Conservation (phyloP, 768 basidiomycete genomes). For the Mycena pura region DNA sequence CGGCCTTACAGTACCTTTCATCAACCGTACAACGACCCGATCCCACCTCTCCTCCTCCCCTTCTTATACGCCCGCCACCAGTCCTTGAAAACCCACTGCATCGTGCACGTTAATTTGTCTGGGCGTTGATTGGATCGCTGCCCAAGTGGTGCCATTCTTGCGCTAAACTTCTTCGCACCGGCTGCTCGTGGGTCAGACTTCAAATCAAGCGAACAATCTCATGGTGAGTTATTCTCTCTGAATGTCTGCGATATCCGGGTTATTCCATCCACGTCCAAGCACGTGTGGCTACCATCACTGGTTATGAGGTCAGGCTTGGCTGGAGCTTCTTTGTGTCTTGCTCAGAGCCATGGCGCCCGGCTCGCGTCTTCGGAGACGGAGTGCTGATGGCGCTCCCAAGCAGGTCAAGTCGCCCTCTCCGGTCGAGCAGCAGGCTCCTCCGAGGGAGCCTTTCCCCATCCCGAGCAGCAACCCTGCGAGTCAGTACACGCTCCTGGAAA, state of each 20-base stretch:
- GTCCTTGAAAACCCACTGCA: no score
- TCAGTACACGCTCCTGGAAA: slow-evolving; percentile 92
- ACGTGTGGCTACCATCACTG: slow-evolving; percentile 21
- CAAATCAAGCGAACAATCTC: neutral
- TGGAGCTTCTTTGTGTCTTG: slow-evolving; percentile 27
- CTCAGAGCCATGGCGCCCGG: slow-evolving; percentile 49
- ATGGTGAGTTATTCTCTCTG: slow-evolving; percentile 13
- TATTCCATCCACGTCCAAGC: neutral
- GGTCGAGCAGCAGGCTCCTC: slow-evolving; percentile 48
- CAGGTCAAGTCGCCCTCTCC: slow-evolving; percentile 60
- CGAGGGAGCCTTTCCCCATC: slow-evolving; percentile 68
- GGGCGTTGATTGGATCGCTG: neutral
- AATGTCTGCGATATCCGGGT: neutral
- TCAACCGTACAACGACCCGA: no score
- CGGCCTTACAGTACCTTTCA: no score
- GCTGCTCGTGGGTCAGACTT: neutral
- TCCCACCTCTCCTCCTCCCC: no score
- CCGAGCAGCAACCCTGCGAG: slow-evolving; percentile 84
- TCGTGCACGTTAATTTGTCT: no score
- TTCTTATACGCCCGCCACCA: no score
- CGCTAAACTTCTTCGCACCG: neutral
- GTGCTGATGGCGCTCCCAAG: slow-evolving; percentile 48
- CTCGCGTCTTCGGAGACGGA: slow-evolving; percentile 53
- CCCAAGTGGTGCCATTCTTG: slow-evolving; percentile 13
- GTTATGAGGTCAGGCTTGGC: slow-evolving; percentile 34